These are phyloP conservation scores for Intubia oerlemansii DNA, from an alignment of 2,329 filamentous ascomycete species.

Conservation along the genomic window DNA sequence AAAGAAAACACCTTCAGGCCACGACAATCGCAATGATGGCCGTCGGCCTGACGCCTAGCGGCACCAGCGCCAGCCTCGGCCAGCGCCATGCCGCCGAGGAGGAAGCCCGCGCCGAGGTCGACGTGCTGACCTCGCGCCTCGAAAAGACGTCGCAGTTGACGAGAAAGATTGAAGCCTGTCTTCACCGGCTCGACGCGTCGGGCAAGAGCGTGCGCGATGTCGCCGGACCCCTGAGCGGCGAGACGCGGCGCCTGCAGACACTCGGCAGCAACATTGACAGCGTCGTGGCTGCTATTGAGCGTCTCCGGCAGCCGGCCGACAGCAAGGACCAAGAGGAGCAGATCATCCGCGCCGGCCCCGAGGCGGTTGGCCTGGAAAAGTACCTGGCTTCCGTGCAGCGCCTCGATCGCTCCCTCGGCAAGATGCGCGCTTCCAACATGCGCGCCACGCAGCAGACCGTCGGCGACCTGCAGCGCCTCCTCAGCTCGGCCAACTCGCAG, in stretches of 20 bases:
- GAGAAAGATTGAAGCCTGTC: constrained; percentile 83
- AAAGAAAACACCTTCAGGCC: too few relatives aligned
- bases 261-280: constrained; percentile 76
- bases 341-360: constrained; percentile 73
- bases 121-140: constrained; percentile 50
- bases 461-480: constrained; percentile 52
- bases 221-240: constrained; percentile 77
- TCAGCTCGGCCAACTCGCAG: constrained; percentile 61
- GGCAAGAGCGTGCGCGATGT: constrained; percentile 84
- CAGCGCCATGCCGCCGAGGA: constrained; percentile 34
- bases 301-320: constrained; percentile 74
- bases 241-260: constrained; percentile 76
- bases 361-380: constrained; percentile 58
- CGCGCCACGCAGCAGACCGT: constrained; percentile 82
- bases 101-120: constrained; percentile 47
- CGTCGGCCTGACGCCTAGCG: constrained; percentile 20
- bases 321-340: constrained; percentile 81
- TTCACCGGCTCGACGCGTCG: constrained; percentile 65
- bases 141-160: constrained; percentile 86
- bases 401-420: constrained; percentile 60
- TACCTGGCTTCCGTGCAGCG: constrained; percentile 84
- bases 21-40: constrained; percentile 22
- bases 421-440: constrained; percentile 78
- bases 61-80: constrained; percentile 8
- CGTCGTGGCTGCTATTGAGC: constrained; percentile 70